Conservation (phyloP, 2,329 filamentous ascomycete species). For the Penicillium sp. region DNA sequence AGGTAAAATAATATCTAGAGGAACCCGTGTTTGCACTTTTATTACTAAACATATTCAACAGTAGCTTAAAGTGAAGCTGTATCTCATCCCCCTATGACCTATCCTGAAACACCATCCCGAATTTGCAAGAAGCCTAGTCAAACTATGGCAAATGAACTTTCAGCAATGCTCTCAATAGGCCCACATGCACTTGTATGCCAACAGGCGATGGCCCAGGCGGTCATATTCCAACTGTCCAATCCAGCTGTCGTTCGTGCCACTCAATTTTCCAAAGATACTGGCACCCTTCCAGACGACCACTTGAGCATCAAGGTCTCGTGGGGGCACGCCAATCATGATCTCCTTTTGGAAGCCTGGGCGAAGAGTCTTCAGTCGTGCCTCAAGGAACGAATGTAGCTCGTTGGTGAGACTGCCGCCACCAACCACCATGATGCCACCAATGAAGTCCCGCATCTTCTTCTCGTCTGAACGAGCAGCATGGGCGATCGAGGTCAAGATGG, state of each 20-base stretch:
- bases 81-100: neutral
- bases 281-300: constrained; percentile 98
- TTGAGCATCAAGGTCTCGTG: constrained; percentile 92
- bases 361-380: constrained; percentile 74
- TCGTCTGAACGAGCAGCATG: constrained; percentile 88
- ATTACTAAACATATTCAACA: neutral
- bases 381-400: constrained; percentile 77
- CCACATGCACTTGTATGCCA: constrained; percentile 80
- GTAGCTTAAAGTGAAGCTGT: neutral
- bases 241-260: constrained; percentile 90
- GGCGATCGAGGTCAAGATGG: constrained; percentile 85
- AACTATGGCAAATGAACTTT: neutral
- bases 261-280: constrained; percentile 90
- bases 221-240: constrained; percentile 87
- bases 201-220: constrained; percentile 73
- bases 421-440: constrained; percentile 87
- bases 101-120: constrained; percentile 12
- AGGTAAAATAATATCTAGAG: too few relatives aligned
- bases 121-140: constrained; percentile 1
- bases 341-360: constrained; percentile 65
- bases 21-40: neutral
- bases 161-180: constrained; percentile 46
- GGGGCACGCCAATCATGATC: constrained; percentile 68
- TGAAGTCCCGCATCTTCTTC: constrained; percentile 86
- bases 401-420: constrained; percentile 81